Evolutionary conservation across 441 rosid species (phyloP).

Genomic region (Oxalis stricta): DNA sequence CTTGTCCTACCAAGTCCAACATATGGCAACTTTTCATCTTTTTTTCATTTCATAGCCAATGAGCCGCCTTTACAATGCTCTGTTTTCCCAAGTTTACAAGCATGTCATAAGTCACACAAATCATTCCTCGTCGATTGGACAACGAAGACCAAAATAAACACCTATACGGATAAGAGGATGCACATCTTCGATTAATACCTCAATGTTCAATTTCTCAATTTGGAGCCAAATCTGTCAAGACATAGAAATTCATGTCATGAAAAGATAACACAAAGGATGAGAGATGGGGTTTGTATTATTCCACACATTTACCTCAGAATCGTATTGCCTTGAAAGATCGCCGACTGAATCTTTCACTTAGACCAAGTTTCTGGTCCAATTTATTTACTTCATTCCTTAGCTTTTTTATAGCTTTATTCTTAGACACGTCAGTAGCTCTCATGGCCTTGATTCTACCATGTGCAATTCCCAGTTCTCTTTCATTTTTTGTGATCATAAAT

Average conservation of each 20-base stretch:
- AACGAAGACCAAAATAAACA: constrained; percentile 51
- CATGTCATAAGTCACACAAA: constrained; percentile 5
- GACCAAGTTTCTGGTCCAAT: constrained; percentile 38
- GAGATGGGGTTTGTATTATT: not conserved
- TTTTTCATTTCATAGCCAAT: too few relatives aligned
- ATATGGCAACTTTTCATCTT: too few relatives aligned
- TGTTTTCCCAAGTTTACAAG: too few relatives aligned
- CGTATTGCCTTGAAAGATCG: constrained; percentile 91
- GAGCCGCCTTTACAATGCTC: too few relatives aligned
- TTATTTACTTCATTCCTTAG: constrained; percentile 34
- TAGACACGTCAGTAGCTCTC: constrained; percentile 44
- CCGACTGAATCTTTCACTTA: too few relatives aligned
- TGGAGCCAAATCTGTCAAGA: constrained; percentile 75
- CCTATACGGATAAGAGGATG: constrained; percentile 79
- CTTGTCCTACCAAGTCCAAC: too few relatives aligned
- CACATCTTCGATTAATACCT: constrained; percentile 43
- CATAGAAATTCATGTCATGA: not conserved
- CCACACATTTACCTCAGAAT: constrained; percentile 74
- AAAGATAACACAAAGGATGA: not conserved
- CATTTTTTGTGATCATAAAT: constrained; percentile 43
- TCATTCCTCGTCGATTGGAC: constrained; percentile 14
- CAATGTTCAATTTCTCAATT: constrained; percentile 65
- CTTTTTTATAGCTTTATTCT: constrained; percentile 60
- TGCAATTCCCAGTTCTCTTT: constrained; percentile 36
- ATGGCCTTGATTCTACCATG: constrained; percentile 53